Evolutionary conservation across 2,329 filamentous ascomycete species (phyloP), one percentile per base, ranked within the genome.

Genomic region (Xylariaceae sp.): DNA sequence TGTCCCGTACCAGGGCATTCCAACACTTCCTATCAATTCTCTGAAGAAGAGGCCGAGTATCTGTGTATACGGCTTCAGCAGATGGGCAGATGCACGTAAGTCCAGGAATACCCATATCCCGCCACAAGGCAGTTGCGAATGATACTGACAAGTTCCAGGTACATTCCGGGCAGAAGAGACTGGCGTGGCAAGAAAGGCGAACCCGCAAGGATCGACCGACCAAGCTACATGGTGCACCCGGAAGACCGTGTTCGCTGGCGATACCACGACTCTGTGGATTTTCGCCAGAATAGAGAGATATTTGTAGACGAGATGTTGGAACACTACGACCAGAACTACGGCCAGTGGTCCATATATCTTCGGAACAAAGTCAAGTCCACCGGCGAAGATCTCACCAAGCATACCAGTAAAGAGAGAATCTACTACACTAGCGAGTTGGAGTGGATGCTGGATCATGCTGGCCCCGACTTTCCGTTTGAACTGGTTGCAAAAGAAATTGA

Each of bases 191-290:
- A 15, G 15, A 36, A 44, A 9, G 7, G 6, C 4, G 14, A 51
- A 22, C 49, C 46, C 19, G 45, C 49, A 22, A 44, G 19, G 12
- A 52, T 66, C 33, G 47, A 11, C 27, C 54, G 57, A 11, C 60
- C 59, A 14, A 27, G 14, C 5, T 64, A 62, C 43, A 50, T 47
- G 5, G 31, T 62, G 11, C 62, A 62, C 36, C 64, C 64, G 1
- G 65, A 67, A 49, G 55, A 66, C 33, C 62, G 63, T 33, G 52
- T 67, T 11, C 45, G 44, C 12, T 67, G 65, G 65, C 61, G 64
- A 17, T 57, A 66, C 41, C 10, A 18, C n/a, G 39, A 45, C 5
- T 1, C 22, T 1, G 11, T 36, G 1, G 36, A 52, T 14, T 55
- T 53, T 27, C 15, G 30, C 1, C 11, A 39, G 12, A 2, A 6